These are phyloP conservation scores for Paraleonurus japonicus DNA, from an alignment of 257 asterid genomes.

Conservation along the genomic window DNA sequence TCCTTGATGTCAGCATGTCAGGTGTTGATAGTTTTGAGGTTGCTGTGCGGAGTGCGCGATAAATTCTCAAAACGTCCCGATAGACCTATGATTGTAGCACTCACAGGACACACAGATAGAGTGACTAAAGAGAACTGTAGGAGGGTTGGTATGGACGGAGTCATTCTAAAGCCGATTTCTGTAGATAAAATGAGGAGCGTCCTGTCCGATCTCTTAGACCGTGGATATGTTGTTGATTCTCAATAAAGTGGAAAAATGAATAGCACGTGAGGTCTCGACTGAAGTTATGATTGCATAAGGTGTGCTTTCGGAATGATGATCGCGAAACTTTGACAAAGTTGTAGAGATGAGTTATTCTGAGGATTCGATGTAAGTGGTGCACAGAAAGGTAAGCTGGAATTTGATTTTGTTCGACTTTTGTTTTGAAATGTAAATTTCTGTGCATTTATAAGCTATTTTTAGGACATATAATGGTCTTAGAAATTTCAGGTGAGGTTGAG, in stretches of 20 bases:
- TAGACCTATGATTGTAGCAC: constrained; percentile 71
- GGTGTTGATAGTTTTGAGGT: constrained; percentile 59
- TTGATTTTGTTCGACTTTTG: neutral
- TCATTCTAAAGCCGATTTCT: constrained; percentile 75
- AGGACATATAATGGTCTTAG: neutral
- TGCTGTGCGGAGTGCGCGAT: constrained; percentile 62
- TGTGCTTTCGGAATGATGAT: constrained; percentile 26
- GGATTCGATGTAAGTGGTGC: constrained; percentile 13
- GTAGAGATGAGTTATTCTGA: constrained; percentile 32
- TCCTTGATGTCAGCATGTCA: constrained; percentile 63
- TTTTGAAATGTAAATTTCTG: constrained; percentile 21
- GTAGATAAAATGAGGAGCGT: constrained; percentile 86
- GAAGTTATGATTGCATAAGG: neutral
- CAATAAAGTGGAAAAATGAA: constrained; percentile 25
- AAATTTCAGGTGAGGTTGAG: neutral
- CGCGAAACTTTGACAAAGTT: constrained; percentile 15
- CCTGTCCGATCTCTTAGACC: constrained; percentile 74
- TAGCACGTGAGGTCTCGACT: neutral
- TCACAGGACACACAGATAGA: constrained; percentile 65
- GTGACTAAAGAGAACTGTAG: constrained; percentile 67
- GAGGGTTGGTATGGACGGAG: constrained; percentile 86
- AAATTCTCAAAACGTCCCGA: constrained; percentile 59
- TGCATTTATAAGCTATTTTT: constrained; percentile 5
- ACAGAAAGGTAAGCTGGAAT: neutral
- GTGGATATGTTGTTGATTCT: constrained; percentile 54